phyloP scores from a whole-genome alignment of 2,329 filamentous ascomycete species.

The Penicillium sp. region DNA sequence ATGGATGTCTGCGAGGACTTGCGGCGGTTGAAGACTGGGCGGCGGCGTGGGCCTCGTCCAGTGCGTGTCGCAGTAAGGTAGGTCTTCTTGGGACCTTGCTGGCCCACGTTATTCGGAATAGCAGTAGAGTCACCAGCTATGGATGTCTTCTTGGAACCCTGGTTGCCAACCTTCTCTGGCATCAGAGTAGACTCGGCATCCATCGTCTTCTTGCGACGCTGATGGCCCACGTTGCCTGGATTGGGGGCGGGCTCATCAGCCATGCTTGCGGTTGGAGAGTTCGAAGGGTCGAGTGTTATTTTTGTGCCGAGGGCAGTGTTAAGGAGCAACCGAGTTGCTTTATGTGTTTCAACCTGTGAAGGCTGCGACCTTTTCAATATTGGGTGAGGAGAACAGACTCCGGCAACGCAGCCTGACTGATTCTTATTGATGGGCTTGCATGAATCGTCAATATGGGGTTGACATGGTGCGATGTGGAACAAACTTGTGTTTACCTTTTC shows the following conservation, averaged over 20 bases:
- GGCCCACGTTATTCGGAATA: background rate
- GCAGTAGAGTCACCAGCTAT: constrained; percentile 1
- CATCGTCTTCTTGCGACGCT: constrained; percentile 26
- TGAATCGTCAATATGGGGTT: background rate
- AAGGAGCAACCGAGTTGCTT: constrained; percentile 34
- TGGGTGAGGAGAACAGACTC: constrained; percentile 26
- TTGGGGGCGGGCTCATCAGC: constrained; percentile 1
- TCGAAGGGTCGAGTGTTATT: constrained; percentile 28
- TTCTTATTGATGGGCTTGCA: background rate
- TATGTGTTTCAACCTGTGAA: constrained; percentile 27
- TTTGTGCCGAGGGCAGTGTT: constrained; percentile 24
- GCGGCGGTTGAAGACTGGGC: constrained; percentile 34
- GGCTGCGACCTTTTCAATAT: constrained; percentile 42
- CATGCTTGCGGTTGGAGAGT: constrained; percentile 22
- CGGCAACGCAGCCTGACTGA: background rate
- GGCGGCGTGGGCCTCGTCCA: constrained; percentile 28
- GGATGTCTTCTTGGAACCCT: constrained; percentile 28
- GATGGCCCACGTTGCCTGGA: background rate
- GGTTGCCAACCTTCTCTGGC: constrained; percentile 2
- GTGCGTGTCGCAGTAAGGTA: constrained; percentile 28
- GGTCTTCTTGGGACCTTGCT: constrained; percentile 29
- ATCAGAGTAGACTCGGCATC: background rate
- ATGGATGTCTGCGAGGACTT: constrained; percentile 36
- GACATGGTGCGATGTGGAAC: background rate
- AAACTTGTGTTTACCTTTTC: background rate